Percentiles rank a stretch among this genome's conserved stretches.
Conservation (phyloP, 176 grass and related monocot genomes). For the Olyra latifolia region DNA sequence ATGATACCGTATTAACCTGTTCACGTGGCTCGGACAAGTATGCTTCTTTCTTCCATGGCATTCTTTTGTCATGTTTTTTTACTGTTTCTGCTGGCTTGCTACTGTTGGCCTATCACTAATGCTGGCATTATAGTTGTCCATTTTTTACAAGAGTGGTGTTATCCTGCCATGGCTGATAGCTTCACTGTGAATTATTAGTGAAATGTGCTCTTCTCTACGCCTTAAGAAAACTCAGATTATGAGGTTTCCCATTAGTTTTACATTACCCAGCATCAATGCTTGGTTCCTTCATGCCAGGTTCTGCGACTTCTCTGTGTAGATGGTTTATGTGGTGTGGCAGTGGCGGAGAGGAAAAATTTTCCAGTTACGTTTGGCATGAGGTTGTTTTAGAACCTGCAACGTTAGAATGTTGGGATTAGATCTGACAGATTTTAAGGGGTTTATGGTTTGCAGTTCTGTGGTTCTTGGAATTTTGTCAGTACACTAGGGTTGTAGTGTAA, state of each 20-base stretch:
- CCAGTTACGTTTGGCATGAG: neutral
- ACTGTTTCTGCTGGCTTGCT: neutral
- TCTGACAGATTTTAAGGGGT: neutral
- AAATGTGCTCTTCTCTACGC: neutral
- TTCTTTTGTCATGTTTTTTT: neutral
- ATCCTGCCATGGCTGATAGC: neutral
- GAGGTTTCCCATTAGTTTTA: neutral
- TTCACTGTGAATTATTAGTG: neutral
- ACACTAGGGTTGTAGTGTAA: neutral
- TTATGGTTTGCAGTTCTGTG: neutral
- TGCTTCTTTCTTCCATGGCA: constrained; percentile 25
- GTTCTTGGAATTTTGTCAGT: neutral
- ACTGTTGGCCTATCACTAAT: neutral
- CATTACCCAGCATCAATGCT: neutral
- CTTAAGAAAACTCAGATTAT: neutral
- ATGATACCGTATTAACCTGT: constrained; percentile 91
- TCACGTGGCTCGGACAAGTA: constrained; percentile 92
- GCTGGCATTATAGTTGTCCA: neutral
- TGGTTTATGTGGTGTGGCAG: neutral
- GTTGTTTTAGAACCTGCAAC: neutral
- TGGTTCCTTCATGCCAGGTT: neutral
- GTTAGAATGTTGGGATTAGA: neutral
- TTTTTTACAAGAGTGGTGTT: neutral
- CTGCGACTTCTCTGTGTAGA: neutral
- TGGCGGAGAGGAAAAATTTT: neutral